Conservation (phyloP, 345 rosid species). For the Boechera divaricarpa region DNA sequence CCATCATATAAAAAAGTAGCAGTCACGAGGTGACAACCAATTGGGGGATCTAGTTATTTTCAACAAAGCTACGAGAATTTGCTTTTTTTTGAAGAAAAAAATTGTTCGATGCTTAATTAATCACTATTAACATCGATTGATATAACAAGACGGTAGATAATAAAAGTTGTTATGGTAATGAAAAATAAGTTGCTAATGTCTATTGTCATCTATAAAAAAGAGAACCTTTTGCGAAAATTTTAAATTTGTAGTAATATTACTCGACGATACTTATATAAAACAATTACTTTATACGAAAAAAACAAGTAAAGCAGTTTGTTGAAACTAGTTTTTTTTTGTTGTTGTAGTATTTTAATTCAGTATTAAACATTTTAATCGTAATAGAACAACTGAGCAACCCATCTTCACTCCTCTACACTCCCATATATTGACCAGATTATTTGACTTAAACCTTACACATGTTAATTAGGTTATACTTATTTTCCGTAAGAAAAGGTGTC, state of each 20-base stretch:
- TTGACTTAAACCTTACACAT: slow-evolving; percentile 4
- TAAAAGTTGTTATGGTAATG: background rate
- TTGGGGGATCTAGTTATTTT: slow-evolving; percentile 54
- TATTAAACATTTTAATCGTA: no score
- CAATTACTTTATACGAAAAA: no score
- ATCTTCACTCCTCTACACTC: no score
- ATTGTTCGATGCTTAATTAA: slow-evolving; percentile 38
- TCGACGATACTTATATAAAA: no score
- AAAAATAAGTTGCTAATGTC: background rate
- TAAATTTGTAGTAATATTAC: no score
- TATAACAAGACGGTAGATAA: slow-evolving; percentile 28
- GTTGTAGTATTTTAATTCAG: no score
- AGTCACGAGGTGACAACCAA: slow-evolving; percentile 48
- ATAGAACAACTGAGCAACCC: no score
- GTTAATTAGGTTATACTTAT: slow-evolving; percentile 1
- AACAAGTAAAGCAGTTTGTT: background rate
- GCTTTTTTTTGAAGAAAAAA: slow-evolving; percentile 35
- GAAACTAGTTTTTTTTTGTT: no score
- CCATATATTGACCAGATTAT: no score
- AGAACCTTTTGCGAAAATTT: no score
- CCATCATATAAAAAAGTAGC: slow-evolving; percentile 29
- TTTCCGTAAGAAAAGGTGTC: slow-evolving; percentile 22
- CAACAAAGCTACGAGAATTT: slow-evolving; percentile 62
- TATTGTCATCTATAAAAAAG: no score
- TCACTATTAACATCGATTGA: slow-evolving; percentile 37